These are phyloP conservation scores for Epichloe hybrida DNA, from an alignment of 2,329 filamentous ascomycete genomes.

Conservation along the genomic window DNA sequence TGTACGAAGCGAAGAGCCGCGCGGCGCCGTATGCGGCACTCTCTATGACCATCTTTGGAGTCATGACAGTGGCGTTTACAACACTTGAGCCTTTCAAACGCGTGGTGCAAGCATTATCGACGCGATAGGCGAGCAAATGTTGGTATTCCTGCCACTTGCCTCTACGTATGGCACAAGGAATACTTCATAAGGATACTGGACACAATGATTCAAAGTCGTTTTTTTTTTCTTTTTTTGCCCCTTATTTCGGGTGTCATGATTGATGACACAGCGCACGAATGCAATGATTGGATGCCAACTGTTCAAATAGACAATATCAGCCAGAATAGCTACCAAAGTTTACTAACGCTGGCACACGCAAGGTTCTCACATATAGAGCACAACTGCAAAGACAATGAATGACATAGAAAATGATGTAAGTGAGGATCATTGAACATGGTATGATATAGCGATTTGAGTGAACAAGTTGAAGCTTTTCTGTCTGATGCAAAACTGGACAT, in stretches of 20 bases:
- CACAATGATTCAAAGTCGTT: not conserved
- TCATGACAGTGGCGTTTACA: constrained; percentile 41
- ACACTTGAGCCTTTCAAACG: constrained; percentile 31
- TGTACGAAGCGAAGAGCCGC: constrained; percentile 38
- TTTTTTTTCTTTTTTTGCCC: no score
- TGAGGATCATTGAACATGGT: not conserved
- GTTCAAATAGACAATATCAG: not conserved
- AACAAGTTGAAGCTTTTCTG: constrained; percentile 1
- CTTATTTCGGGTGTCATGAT: not conserved
- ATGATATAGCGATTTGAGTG: not conserved
- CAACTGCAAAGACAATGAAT: not conserved
- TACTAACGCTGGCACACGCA: not conserved
- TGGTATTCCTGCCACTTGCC: not conserved
- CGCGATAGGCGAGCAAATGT: not conserved
- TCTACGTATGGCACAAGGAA: not conserved
- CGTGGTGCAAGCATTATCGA: constrained; percentile 22
- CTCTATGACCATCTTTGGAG: constrained; percentile 43
- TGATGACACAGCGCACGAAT: not conserved
- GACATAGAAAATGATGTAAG: not conserved
- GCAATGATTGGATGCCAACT: not conserved
- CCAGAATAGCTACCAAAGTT: not conserved
- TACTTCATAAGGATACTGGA: not conserved
- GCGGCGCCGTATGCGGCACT: constrained; percentile 43
- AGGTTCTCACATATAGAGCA: not conserved
- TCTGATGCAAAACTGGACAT: not conserved